Percentiles rank a stretch among this genome's conserved stretches.
Evolutionary conservation across 1,284 basidiomycete genomes (phyloP).

Genomic region (Neonothopanus nambi): DNA sequence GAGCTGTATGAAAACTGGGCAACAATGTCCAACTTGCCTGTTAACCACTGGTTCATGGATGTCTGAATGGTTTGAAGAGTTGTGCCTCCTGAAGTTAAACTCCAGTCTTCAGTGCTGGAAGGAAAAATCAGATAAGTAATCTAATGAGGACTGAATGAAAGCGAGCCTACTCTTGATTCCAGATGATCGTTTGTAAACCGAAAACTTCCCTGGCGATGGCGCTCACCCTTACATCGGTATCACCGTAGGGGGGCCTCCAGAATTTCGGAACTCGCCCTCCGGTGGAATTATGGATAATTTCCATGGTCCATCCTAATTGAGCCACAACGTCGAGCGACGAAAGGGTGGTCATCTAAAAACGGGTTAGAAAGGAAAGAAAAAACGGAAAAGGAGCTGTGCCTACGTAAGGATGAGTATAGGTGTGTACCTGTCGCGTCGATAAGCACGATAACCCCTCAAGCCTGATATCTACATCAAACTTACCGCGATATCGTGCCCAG

Average conservation of each 20-base stretch:
- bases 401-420: conserved; percentile 82
- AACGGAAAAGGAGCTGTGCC: conserved; percentile 49
- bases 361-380: conserved; percentile 18
- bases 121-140: not conserved
- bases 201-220: conserved; percentile 77
- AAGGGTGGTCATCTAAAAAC: not conserved
- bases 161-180: conserved; percentile 73
- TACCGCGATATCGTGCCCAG: conserved; percentile 66
- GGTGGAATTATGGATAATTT: conserved; percentile 80
- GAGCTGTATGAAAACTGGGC: not conserved
- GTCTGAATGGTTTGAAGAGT: conserved; percentile 44
- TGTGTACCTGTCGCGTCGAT: no score
- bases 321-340: no score
- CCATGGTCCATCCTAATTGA: conserved; percentile 85
- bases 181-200: conserved; percentile 68
- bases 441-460: no score
- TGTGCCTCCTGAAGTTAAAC: conserved; percentile 43
- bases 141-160: not conserved
- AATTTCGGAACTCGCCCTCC: conserved; percentile 70
- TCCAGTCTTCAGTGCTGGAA: conserved; percentile 69
- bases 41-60: conserved; percentile 56
- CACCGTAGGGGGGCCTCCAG: conserved; percentile 82
- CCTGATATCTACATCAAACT: no score
- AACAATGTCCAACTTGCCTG: conserved; percentile 35
- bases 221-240: conserved; percentile 70